Conservation (phyloP, 345 rosid genomes). For the Eucalyptus pauciflora region DNA sequence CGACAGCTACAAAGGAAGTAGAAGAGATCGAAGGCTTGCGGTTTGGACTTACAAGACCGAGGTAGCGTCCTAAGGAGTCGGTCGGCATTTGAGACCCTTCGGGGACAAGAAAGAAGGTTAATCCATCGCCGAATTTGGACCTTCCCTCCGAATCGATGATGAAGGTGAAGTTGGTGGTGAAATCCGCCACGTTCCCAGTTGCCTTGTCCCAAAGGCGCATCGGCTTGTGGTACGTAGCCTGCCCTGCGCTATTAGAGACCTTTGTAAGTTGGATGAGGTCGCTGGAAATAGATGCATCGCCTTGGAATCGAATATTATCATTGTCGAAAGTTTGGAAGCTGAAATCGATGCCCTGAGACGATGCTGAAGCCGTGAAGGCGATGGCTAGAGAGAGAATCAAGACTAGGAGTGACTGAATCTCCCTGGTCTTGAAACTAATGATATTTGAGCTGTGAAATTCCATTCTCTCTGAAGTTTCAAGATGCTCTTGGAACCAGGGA, state of each 20-base stretch:
- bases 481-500: background rate
- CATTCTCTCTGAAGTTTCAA: background rate
- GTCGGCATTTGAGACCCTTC: background rate
- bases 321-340: background rate
- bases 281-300: background rate
- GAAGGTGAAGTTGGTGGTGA: slow-evolving; percentile 6
- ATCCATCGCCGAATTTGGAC: background rate
- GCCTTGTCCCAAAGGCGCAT: background rate
- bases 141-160: background rate
- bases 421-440: background rate
- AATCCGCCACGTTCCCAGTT: background rate
- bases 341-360: background rate
- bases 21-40: background rate
- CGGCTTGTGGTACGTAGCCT: background rate
- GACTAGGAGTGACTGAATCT: background rate
- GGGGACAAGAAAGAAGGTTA: slow-evolving; percentile 6
- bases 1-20: slow-evolving; percentile 1
- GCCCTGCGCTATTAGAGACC: accelerated
- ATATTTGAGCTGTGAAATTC: background rate
- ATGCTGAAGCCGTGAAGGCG: background rate
- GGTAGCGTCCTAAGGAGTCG: background rate
- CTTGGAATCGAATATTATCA: background rate
- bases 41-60: background rate
- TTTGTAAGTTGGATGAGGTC: background rate
- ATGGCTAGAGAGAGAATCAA: background rate